Evolutionary conservation across 1,284 basidiomycete species (phyloP), one percentile per base, ranked within the genome.

Genomic region (Pascua sp.): DNA sequence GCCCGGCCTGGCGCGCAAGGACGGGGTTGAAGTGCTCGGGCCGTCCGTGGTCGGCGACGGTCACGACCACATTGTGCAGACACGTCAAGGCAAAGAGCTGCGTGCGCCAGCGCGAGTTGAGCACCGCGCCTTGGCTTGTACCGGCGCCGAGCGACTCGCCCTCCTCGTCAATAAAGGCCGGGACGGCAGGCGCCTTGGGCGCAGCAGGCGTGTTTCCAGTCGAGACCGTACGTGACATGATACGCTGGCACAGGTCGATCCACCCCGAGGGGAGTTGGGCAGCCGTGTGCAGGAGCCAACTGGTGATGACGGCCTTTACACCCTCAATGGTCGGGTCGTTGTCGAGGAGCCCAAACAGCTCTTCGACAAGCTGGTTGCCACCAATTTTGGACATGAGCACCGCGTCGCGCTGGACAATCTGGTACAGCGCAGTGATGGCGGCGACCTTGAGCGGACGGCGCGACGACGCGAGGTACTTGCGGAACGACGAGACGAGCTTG

Each of bases 241-340:
- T 98, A 39, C 92, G 82, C 74, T 98, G 93, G 70, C 95, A 98
- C 1, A 98, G 81, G 70, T 96, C 93, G 60, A 99, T 96, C 96
- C 96, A 99, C 1, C 93, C 94, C 0, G 88, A 91, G 0, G 96
- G 94, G 60, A 94, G 91, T 53, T 90, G 84, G 17, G 90, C 83
- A 0, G 93, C 93, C 0, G 96, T 98, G 75, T 98, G 94, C 61
- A 89, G 85, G 11, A 98, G 81, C 96, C 96, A 99, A 64, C 88
- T 91, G n/a, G 84, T 81, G 66, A 98, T 95, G 49, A 98, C 91
- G 64, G 91, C 88, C 46, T 89, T 82, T 36, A 98, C 91, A 2
- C 95, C 95, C 61, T 94, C 90, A n/a, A 97, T 89, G 2, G 86
- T 89, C 0, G 92, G 88, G 72, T 96, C 93, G 64, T 70, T 89